These are phyloP conservation scores for Tylopilus rubrobrunneus DNA, from an alignment of 768 basidiomycete species.

Conservation along the genomic window DNA sequence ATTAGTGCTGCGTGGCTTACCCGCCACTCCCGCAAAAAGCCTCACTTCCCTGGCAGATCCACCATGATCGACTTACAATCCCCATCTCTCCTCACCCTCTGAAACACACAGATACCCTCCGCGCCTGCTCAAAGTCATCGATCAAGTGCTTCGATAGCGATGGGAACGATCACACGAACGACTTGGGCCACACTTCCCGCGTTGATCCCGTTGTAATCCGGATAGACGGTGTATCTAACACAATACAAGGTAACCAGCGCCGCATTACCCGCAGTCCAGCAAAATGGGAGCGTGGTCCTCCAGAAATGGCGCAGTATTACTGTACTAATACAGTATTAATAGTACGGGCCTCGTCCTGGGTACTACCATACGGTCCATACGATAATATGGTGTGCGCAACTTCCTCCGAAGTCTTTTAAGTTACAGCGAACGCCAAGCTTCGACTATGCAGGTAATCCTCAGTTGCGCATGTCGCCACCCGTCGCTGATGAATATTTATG, in stretches of 20 bases:
- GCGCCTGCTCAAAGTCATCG: no score
- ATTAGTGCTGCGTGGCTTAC: neutral
- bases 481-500: no score
- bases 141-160: neutral
- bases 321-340: no score
- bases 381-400: no score
- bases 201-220: neutral
- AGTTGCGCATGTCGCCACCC: no score
- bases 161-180: neutral
- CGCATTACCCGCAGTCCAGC: conserved; percentile 1
- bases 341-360: no score
- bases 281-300: conserved; percentile 17
- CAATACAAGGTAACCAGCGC: neutral
- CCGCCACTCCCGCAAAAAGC: neutral
- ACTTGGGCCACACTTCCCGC: neutral
- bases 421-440: no score
- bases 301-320: conserved; percentile 7
- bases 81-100: neutral
- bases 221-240: neutral
- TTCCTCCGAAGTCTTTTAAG: no score
- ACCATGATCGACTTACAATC: no score
- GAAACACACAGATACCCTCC: neutral
- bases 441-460: no score
- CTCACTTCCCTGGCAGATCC: neutral
- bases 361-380: no score